Percentiles rank a stretch among this genome's conserved stretches.
Conservation (phyloP, 176 grass and related monocot species). For the Aegilops longissima region DNA sequence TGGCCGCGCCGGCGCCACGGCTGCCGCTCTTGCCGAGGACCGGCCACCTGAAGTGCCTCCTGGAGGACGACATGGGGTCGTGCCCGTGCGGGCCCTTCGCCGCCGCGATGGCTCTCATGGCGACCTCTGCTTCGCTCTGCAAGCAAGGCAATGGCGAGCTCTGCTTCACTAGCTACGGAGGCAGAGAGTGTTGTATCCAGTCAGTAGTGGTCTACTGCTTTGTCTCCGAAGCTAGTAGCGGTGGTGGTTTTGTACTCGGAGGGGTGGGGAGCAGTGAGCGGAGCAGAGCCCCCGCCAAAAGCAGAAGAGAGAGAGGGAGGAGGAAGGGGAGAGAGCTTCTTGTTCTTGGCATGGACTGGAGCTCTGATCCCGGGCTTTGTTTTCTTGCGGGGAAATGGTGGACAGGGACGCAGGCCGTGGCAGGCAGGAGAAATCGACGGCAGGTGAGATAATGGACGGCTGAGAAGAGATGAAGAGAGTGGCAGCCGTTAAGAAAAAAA, state of each 20-base stretch:
- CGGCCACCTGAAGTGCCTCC: constrained; percentile 93
- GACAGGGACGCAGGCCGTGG: constrained; percentile 34
- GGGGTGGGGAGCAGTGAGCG: constrained; percentile 20
- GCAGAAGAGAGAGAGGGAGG: not conserved
- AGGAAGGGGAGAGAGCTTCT: not conserved
- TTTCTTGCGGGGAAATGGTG: constrained; percentile 27
- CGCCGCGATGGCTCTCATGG: constrained; percentile 81
- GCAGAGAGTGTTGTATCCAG: not conserved
- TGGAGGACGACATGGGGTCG: constrained; percentile 84
- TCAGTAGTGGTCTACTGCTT: not conserved
- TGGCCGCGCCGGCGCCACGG: constrained; percentile 33
- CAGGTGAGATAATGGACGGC: constrained; percentile 21
- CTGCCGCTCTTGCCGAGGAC: constrained; percentile 60
- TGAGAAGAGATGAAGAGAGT: constrained; percentile 1
- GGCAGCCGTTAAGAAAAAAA: not conserved
- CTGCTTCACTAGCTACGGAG: not conserved
- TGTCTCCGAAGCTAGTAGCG: constrained; percentile 1
- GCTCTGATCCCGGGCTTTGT: constrained; percentile 17
- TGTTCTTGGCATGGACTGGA: constrained; percentile 10
- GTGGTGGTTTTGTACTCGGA: constrained; percentile 40
- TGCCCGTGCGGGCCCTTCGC: constrained; percentile 68
- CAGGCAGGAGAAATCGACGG: constrained; percentile 40
- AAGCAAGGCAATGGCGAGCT: constrained; percentile 18
- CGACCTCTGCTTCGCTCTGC: not conserved
- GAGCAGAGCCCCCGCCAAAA: constrained; percentile 22